Evolutionary conservation across 1,284 basidiomycete species (phyloP).

Genomic region (Athelia psychrophila): DNA sequence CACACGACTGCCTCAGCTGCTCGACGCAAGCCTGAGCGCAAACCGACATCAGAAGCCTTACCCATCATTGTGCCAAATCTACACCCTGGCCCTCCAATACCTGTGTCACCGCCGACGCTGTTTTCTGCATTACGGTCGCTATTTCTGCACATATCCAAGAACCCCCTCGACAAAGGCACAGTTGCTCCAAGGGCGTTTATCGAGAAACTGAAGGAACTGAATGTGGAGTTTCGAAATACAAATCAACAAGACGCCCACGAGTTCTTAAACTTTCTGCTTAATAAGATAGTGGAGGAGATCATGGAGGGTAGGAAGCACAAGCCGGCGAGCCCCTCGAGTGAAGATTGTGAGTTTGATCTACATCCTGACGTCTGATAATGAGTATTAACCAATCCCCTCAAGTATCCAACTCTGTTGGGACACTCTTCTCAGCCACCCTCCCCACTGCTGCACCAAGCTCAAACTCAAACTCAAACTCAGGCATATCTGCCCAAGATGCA

Average conservation of each 20-base stretch:
- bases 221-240: conserved; percentile 82
- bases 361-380: conserved; percentile 3
- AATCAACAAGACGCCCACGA: conserved; percentile 98
- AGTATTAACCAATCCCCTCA: conserved; percentile 1
- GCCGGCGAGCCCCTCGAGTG: conserved; percentile 33
- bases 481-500: conserved; percentile 41
- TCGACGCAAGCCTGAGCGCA: conserved; percentile 49
- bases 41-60: conserved; percentile 32
- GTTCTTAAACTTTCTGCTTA: conserved; percentile 93
- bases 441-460: conserved; percentile 36
- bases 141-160: conserved; percentile 80
- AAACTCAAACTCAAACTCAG: conserved; percentile 43
- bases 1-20: conserved; percentile 28
- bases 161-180: conserved; percentile 77
- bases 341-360: conserved; percentile 55
- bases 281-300: conserved; percentile 91
- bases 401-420: conserved; percentile 59
- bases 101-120: conserved; percentile 69
- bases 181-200: conserved; percentile 88
- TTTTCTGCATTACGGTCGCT: conserved; percentile 89
- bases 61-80: conserved; percentile 21
- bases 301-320: conserved; percentile 62
- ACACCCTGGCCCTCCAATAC: conserved; percentile 39
- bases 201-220: conserved; percentile 86
- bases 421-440: conserved; percentile 42